Evolutionary conservation across 2,329 filamentous ascomycete species (phyloP).

Genomic region (Xylogone sp.): DNA sequence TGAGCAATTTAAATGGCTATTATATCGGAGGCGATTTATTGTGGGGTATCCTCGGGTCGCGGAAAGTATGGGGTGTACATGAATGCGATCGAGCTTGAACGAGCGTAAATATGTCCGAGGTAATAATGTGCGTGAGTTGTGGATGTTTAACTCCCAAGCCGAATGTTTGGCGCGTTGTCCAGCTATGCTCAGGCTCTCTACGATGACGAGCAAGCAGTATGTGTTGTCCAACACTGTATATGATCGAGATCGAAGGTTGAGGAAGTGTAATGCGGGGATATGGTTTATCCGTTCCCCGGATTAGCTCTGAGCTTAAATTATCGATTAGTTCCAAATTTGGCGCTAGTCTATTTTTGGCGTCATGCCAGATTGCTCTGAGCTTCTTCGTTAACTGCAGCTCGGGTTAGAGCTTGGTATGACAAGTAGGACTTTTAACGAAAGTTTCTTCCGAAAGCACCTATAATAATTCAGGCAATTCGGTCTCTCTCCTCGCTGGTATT

Average conservation of each 20-base stretch:
- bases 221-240: neutral
- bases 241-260: conserved; percentile 3
- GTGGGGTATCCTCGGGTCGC: neutral
- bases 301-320: conserved; percentile 14
- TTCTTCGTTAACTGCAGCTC: neutral
- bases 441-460: no score
- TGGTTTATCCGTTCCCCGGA: neutral
- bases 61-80: neutral
- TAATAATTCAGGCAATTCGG: no score
- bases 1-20: neutral
- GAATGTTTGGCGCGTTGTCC: neutral
- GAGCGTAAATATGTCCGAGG: neutral
- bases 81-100: neutral
- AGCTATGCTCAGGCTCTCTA: neutral
- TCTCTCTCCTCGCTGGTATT: neutral
- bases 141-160: neutral
- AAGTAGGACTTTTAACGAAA: neutral
- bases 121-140: neutral
- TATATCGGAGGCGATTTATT: neutral
- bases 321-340: neutral
- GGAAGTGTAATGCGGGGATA: neutral
- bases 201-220: neutral
- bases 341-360: neutral
- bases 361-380: neutral
- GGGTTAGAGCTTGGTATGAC: neutral